These are phyloP conservation scores for Anisodus tanguticus DNA, from an alignment of 257 asterid species.

Conservation along the genomic window DNA sequence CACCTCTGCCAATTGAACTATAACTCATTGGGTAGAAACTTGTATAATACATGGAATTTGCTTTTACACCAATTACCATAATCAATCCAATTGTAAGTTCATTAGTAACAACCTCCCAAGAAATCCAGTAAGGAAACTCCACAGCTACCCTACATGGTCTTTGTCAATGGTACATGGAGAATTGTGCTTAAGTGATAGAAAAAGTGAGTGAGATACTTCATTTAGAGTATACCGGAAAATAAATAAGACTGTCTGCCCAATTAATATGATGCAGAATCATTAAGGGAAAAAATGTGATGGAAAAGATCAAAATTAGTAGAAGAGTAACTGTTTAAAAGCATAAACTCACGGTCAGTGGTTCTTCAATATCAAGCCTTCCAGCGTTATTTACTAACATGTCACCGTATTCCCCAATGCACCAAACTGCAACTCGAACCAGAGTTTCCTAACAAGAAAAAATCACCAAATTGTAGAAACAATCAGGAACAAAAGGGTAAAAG, in stretches of 20 bases:
- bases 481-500: slow-evolving; percentile 18
- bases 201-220: slow-evolving; percentile 18
- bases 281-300: not conserved
- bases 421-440: slow-evolving; percentile 93
- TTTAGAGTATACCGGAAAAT: not conserved
- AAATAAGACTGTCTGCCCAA: not conserved
- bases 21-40: not conserved
- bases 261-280: slow-evolving; percentile 12
- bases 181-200: slow-evolving; percentile 1
- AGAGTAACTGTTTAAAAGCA: slow-evolving; percentile 25
- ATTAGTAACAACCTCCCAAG: not conserved
- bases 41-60: slow-evolving; percentile 7
- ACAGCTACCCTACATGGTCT: not conserved
- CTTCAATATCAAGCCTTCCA: slow-evolving; percentile 81
- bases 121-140: not conserved
- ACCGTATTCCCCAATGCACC: slow-evolving; percentile 99
- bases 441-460: slow-evolving; percentile 62
- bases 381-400: slow-evolving; percentile 76
- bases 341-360: slow-evolving; percentile 77
- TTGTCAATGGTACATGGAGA: slow-evolving; percentile 22
- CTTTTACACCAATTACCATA: not conserved
- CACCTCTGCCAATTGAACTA: not conserved
- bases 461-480: slow-evolving; percentile 28
- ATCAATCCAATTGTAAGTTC: not conserved
- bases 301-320: not conserved